Evolutionary conservation across 1,139 yeast species (phyloP).

Genomic region (Sugiyamaella novakii): DNA sequence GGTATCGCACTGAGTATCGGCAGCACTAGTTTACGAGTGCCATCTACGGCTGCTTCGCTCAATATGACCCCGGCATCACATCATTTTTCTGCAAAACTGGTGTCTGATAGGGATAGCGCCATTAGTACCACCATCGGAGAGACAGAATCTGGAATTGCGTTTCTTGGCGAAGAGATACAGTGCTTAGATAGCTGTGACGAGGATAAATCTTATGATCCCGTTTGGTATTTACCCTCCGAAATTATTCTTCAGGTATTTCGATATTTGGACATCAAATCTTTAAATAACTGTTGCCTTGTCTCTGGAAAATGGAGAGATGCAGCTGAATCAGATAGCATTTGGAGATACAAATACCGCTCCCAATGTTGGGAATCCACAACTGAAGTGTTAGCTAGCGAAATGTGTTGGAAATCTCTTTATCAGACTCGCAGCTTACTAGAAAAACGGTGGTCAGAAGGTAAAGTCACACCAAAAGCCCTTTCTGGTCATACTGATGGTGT

Average conservation of each 20-base stretch:
- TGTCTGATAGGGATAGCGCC: slow-evolving; percentile 12
- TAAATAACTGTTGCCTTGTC: slow-evolving; percentile 33
- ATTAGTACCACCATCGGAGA: slow-evolving; percentile 20
- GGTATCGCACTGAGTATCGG: slow-evolving; percentile 4
- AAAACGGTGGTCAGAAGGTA: slow-evolving; percentile 37
- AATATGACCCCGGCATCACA: background rate
- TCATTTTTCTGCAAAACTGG: background rate
- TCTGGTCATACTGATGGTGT: slow-evolving; percentile 44
- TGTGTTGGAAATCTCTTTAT: slow-evolving; percentile 37
- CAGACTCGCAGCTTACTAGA: slow-evolving; percentile 36
- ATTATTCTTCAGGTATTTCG: slow-evolving; percentile 32
- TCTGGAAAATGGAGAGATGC: slow-evolving; percentile 33
- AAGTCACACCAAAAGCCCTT: slow-evolving; percentile 32
- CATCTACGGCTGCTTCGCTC: background rate
- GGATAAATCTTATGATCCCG: slow-evolving; percentile 29
- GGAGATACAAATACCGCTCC: slow-evolving; percentile 33
- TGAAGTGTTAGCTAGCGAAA: slow-evolving; percentile 22
- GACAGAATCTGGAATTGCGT: slow-evolving; percentile 35
- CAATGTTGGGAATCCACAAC: slow-evolving; percentile 30
- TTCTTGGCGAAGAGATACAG: slow-evolving; percentile 23
- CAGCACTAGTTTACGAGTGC: background rate
- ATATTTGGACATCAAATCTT: slow-evolving; percentile 29
- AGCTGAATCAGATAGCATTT: slow-evolving; percentile 32
- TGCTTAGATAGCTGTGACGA: background rate
- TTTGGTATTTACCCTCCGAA: slow-evolving; percentile 35